Evolutionary conservation across 108 stramenopile species (phyloP), one percentile per base, ranked within the genome.

Genomic region (Cyclotella sp.): DNA sequence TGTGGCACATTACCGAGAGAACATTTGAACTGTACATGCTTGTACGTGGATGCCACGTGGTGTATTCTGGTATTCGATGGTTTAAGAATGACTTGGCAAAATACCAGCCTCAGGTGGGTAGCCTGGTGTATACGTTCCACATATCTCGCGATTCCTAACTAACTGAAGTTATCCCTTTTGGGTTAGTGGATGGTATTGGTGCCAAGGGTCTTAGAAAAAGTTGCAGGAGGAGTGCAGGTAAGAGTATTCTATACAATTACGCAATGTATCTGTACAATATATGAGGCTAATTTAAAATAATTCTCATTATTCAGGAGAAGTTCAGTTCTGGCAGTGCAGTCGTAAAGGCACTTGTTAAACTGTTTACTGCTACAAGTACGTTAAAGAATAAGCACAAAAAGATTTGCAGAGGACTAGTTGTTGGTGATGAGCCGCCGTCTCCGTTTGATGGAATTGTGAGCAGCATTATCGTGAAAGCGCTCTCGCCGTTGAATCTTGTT

Each of bases 11-110:
- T 44, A 96, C 95, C 26, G 93, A 96, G 76, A 84, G 95, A 34
- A 90, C 95, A 14, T 96, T 96, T 76, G 95, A 96, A 82, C 75
- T 96, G 28, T 94, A 82, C 88, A 91, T 92, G 91, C 70, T 87
- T 28, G 66, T 85, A 15, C 84, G 95, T 45, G 91, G 93, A 18
- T 96, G 95, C 70, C 88, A 84, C 51, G 90, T 96, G 28, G 95
- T 96, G 3, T 98, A 98, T 73, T 92, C 91, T 21, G 89, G 87
- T 60, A 91, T 98, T 58, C 93, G 95, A 18, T 84, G 83, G 68
- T 97, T 98, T 76, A 95, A 95, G 72, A 92, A 89, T 51, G 97
- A 98, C 72, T 87, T 98, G 87, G 95, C 91, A 29, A 92, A 95
- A 71, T 89, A 96, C 75, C 84, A 91, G 61, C 97, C 97, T 11